These are phyloP conservation scores for Phaeophleospora eucalypticola DNA, from an alignment of 2,329 filamentous ascomycete species.

Conservation along the genomic window DNA sequence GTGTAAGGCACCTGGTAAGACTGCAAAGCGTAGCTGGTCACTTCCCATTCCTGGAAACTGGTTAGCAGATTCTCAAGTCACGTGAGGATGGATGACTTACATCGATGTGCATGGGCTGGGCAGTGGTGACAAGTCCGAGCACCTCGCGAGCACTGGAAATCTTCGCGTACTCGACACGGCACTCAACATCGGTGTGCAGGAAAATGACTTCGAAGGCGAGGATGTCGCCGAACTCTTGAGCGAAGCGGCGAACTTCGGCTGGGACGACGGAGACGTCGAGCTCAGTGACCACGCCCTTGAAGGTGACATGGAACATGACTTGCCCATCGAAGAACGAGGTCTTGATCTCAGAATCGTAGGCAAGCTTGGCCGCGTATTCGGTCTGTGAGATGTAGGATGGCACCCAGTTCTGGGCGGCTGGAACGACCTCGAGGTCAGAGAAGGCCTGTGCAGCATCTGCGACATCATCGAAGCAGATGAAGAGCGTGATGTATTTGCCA, in stretches of 20 bases:
- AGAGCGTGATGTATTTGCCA: conserved; percentile 9
- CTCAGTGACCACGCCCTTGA: conserved; percentile 11
- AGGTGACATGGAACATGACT: conserved; percentile 21
- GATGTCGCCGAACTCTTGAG: conserved; percentile 22
- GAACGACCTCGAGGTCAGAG: conserved; percentile 1
- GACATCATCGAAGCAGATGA: conserved; percentile 39
- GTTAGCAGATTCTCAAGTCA: conserved; percentile 9
- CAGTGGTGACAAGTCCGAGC: conserved; percentile 6
- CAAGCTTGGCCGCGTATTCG: conserved; percentile 16
- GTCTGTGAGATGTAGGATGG: conserved; percentile 16
- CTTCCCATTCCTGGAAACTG: conserved; percentile 11
- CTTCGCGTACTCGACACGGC: conserved; percentile 28
- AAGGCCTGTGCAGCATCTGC: conserved; percentile 24
- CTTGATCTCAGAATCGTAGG: background rate
- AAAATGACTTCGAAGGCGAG: conserved; percentile 17
- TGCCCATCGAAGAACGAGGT: conserved; percentile 26
- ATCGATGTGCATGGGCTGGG: conserved; percentile 8
- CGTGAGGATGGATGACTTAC: conserved; percentile 14
- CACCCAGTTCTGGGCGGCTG: background rate
- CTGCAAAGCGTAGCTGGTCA: conserved; percentile 1
- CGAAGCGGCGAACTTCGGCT: conserved; percentile 15
- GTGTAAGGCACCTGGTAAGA: background rate
- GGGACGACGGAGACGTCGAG: conserved; percentile 13
- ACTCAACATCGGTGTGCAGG: conserved; percentile 16
- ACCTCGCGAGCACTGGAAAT: conserved; percentile 22